A percentile compares a stretch with the other conserved stretches of the same genome.
Conservation (phyloP, 2,329 filamentous ascomycete species). For the Sphaerulina vaccinii region DNA sequence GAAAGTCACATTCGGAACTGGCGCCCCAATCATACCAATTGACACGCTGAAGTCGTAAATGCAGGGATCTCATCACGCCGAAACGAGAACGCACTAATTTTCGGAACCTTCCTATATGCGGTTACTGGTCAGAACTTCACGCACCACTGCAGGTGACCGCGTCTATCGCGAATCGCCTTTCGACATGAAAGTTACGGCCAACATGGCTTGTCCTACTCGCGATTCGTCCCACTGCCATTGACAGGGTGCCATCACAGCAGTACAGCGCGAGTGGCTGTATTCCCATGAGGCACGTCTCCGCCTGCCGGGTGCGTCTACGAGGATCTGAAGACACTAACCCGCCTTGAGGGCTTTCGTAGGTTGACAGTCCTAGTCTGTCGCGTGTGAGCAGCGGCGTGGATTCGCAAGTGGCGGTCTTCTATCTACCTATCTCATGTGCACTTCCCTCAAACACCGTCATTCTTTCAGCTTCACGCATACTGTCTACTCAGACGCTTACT, state of each 20-base stretch:
- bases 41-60: neutral
- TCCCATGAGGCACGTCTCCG: constrained; percentile 4
- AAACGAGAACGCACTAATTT: constrained; percentile 5
- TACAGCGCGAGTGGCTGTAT: constrained; percentile 1
- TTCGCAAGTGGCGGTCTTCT: constrained; percentile 3
- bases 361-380: constrained; percentile 17
- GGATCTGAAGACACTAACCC: constrained; percentile 13
- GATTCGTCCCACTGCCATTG: neutral
- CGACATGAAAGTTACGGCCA: neutral
- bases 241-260: neutral
- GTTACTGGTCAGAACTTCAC: constrained; percentile 11
- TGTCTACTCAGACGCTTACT: constrained; percentile 14
- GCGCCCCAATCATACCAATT: constrained; percentile 11
- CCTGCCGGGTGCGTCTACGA: constrained; percentile 13
- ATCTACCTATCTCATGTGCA: constrained; percentile 10
- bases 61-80: constrained; percentile 5
- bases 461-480: constrained; percentile 13
- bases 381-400: constrained; percentile 14
- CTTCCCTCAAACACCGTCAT: constrained; percentile 11
- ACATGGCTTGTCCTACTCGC: constrained; percentile 10
- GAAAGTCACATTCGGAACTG: constrained; percentile 7
- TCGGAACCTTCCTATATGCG: constrained; percentile 8
- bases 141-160: constrained; percentile 6
- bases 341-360: constrained; percentile 14
- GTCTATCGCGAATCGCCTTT: constrained; percentile 1